phyloP scores from a whole-genome alignment of 257 asterid genomes.

The Scutellaria minor region DNA sequence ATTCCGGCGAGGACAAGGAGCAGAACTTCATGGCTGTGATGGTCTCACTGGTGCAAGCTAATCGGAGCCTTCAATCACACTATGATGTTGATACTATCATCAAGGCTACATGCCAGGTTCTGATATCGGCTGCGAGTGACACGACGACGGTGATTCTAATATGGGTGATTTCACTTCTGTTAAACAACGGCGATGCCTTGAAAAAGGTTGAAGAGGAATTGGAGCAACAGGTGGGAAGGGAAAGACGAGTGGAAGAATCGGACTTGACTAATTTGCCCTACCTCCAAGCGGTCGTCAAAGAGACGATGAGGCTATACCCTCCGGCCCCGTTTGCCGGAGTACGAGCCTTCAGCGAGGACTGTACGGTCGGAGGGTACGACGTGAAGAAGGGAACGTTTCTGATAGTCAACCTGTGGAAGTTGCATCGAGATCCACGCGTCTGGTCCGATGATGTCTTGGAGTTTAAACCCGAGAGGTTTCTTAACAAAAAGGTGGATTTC shows the following conservation, averaged over 20 bases:
- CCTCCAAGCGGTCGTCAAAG: background rate
- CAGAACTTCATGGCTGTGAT: slow-evolving; percentile 31
- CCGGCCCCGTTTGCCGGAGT: slow-evolving; percentile 6
- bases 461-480: slow-evolving; percentile 17
- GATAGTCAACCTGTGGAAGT: slow-evolving; percentile 12
- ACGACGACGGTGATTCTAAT: background rate
- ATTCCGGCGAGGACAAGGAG: slow-evolving; percentile 25
- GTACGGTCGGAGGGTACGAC: slow-evolving; percentile 5
- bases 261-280: background rate
- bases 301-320: background rate
- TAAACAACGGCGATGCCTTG: background rate
- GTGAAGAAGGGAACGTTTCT: slow-evolving; percentile 8
- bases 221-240: background rate
- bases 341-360: background rate
- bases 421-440: slow-evolving; percentile 24
- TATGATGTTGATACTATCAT: slow-evolving; percentile 23
- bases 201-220: background rate
- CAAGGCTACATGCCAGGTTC: slow-evolving; percentile 9
- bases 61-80: background rate
- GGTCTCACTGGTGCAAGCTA: slow-evolving; percentile 5
- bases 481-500: background rate
- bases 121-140: background rate
- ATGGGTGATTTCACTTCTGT: background rate
- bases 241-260: background rate
- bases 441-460: background rate